phyloP scores from a whole-genome alignment of 805 yeast species.

The Metschnikowia corniflorae region DNA sequence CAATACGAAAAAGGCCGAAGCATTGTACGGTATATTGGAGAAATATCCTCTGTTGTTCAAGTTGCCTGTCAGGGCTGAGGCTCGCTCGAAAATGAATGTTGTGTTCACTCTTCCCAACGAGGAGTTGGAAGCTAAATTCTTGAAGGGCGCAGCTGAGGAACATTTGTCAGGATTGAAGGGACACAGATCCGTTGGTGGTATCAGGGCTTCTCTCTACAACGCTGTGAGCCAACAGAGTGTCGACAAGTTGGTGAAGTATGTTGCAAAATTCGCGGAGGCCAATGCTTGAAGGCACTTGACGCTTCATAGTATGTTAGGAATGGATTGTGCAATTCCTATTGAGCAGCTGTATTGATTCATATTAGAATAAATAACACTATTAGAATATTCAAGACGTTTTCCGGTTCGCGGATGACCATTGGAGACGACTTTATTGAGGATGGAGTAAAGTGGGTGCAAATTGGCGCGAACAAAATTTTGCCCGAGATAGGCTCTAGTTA shows the following conservation, averaged over 20 bases:
- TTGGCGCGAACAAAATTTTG: constrained; percentile 9
- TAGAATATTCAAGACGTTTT: too few relatives aligned
- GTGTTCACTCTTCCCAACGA: constrained; percentile 74
- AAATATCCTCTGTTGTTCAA: constrained; percentile 60
- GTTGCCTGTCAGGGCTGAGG: constrained; percentile 57
- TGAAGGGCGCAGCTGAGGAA: constrained; percentile 58
- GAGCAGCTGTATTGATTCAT: too few relatives aligned
- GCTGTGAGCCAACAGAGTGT: constrained; percentile 70
- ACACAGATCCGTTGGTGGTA: constrained; percentile 96
- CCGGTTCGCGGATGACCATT: too few relatives aligned
- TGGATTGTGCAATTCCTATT: too few relatives aligned
- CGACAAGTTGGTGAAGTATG: constrained; percentile 51
- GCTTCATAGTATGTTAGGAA: too few relatives aligned
- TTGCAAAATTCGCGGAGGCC: constrained; percentile 55
- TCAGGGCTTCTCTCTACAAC: constrained; percentile 89
- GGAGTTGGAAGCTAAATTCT: constrained; percentile 64
- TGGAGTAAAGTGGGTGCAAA: constrained; percentile 15
- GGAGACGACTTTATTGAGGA: too few relatives aligned
- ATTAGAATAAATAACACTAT: too few relatives aligned
- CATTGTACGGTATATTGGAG: constrained; percentile 65
- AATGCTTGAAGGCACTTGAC: too few relatives aligned
- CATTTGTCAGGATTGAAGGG: constrained; percentile 83
- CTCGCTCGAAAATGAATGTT: constrained; percentile 87
- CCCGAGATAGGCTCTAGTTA: too few relatives aligned
- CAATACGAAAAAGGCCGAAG: constrained; percentile 59